These are phyloP conservation scores for Penicillium cataractarum DNA, from an alignment of 495 filamentous ascomycete genomes.

Conservation along the genomic window DNA sequence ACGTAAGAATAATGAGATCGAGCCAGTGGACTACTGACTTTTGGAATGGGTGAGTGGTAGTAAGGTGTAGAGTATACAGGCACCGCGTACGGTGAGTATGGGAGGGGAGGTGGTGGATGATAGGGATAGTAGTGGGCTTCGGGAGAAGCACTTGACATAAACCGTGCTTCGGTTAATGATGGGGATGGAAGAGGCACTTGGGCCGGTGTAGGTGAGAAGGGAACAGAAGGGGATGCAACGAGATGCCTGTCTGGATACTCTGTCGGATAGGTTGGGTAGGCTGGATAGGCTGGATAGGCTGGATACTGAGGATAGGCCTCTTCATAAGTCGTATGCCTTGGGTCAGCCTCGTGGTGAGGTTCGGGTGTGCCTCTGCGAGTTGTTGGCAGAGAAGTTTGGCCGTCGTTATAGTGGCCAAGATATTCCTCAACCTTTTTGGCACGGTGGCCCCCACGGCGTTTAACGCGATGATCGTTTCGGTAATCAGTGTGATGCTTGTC, in stretches of 20 bases:
- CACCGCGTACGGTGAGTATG: conserved; percentile 16
- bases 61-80: conserved; percentile 24
- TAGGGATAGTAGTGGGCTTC: conserved; percentile 20
- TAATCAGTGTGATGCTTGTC: not conserved
- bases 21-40: conserved; percentile 45
- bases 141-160: conserved; percentile 32
- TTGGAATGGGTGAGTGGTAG: conserved; percentile 40
- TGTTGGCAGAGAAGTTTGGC: conserved; percentile 12
- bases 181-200: conserved; percentile 38
- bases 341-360: conserved; percentile 10
- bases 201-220: conserved; percentile 33
- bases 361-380: conserved; percentile 12
- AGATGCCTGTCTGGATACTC: conserved; percentile 10
- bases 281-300: conserved; percentile 15
- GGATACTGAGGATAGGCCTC: conserved; percentile 18
- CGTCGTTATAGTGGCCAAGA: conserved; percentile 10
- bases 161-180: conserved; percentile 33
- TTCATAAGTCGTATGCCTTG: conserved; percentile 16
- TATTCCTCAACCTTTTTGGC: not conserved
- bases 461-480: not conserved
- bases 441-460: not conserved
- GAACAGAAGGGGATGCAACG: conserved; percentile 18
- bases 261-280: conserved; percentile 15
- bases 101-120: conserved; percentile 10
- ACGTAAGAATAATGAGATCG: conserved; percentile 43